Evolutionary conservation across 2,329 filamentous ascomycete genomes (phyloP).

Genomic region (Incumbomyces delicatus): DNA sequence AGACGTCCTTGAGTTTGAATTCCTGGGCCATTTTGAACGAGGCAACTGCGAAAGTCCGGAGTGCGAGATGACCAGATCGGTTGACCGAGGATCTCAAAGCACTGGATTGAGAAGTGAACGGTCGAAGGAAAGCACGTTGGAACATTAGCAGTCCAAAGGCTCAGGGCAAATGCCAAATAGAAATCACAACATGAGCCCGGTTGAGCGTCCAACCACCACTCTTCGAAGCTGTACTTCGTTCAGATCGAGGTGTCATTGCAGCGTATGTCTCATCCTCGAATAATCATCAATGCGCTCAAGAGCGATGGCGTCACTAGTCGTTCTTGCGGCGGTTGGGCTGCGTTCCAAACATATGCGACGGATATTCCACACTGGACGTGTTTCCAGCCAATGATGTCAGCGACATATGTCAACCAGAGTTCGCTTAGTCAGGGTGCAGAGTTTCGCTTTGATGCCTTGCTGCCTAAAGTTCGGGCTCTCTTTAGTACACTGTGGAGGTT

Average conservation of each 20-base stretch:
- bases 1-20: slow-evolving; percentile 19
- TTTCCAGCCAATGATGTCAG: too few species aligned
- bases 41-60: slow-evolving; percentile 2
- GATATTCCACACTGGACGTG: neutral
- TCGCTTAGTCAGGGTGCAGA: too few species aligned
- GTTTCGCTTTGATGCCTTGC: too few species aligned
- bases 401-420: too few species aligned
- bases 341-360: too few species aligned
- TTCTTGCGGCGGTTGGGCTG: too few species aligned
- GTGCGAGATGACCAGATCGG: neutral
- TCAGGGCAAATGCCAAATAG: neutral
- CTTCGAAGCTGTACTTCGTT: neutral
- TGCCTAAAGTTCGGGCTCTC: too few species aligned
- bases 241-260: slow-evolving; percentile 3
- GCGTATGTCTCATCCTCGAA: neutral
- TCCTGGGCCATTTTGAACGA: slow-evolving; percentile 18
- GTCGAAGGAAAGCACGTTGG: slow-evolving; percentile 3
- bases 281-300: too few species aligned
- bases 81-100: neutral
- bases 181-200: neutral
- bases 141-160: neutral
- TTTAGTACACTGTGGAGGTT: too few species aligned
- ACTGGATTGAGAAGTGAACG: slow-evolving; percentile 4
- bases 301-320: neutral
- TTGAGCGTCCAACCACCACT: neutral